Evolutionary conservation across 2,329 filamentous ascomycete genomes (phyloP).

Genomic region (Monilinia fructigena): DNA sequence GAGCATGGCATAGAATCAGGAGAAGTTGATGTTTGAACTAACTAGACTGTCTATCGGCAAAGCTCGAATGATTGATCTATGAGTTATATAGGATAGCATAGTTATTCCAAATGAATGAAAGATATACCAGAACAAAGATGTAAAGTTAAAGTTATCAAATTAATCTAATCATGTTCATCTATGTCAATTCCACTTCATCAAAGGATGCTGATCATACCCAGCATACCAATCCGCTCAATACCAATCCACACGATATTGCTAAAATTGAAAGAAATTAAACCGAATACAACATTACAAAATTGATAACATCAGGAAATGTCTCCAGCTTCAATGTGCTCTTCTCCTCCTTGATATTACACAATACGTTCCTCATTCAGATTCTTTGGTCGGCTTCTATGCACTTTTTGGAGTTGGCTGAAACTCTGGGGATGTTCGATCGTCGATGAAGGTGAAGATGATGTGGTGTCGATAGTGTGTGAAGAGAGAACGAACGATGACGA

Average conservation of each 20-base stretch:
- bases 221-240: background rate
- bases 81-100: too few relatives aligned
- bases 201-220: background rate
- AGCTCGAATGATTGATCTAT: too few relatives aligned
- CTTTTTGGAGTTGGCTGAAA: background rate
- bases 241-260: background rate
- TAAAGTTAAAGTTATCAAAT: background rate
- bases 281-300: background rate
- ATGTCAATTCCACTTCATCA: background rate
- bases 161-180: constrained; percentile 14
- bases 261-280: background rate
- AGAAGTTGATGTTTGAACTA: too few relatives aligned
- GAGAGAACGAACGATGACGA: background rate
- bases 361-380: background rate
- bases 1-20: too few relatives aligned
- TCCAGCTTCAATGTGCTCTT: background rate
- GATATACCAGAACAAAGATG: background rate
- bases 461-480: background rate
- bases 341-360: background rate
- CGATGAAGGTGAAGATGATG: background rate
- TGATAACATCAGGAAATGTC: background rate
- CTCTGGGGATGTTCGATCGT: too few relatives aligned
- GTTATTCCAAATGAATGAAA: background rate
- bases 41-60: too few relatives aligned
- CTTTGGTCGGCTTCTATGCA: background rate